Evolutionary conservation across 2,329 filamentous ascomycete species (phyloP).

Genomic region (Incumbomyces lentus): DNA sequence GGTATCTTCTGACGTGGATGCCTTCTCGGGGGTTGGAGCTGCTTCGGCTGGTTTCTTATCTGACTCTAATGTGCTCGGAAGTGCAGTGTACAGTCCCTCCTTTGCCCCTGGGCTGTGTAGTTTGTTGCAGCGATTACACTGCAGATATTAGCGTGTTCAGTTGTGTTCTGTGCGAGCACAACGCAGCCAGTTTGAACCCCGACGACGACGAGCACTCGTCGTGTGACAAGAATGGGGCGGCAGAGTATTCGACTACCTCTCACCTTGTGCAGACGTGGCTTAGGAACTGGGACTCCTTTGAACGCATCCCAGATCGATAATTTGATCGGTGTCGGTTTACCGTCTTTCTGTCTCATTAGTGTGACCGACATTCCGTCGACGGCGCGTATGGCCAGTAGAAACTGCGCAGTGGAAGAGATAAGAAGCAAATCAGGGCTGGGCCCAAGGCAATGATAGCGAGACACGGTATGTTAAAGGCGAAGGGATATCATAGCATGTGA

Average conservation of each 20-base stretch:
- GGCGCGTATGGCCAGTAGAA: too few relatives aligned
- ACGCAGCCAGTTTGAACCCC: not conserved
- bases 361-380: slow-evolving; percentile 17
- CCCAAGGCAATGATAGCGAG: too few relatives aligned
- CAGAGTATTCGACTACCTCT: not conserved
- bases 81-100: not conserved
- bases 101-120: slow-evolving; percentile 7
- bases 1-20: not conserved
- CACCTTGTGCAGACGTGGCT: slow-evolving; percentile 10
- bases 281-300: slow-evolving; percentile 13
- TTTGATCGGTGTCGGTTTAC: slow-evolving; percentile 14
- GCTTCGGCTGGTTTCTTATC: not conserved
- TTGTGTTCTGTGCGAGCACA: not conserved
- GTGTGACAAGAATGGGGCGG: too few relatives aligned
- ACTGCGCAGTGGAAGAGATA: too few relatives aligned
- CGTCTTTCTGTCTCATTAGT: slow-evolving; percentile 13
- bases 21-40: not conserved
- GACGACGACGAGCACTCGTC: too few relatives aligned
- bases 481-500: too few relatives aligned
- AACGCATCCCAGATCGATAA: slow-evolving; percentile 20
- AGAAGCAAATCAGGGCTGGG: too few relatives aligned
- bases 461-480: too few relatives aligned
- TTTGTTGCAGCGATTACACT: slow-evolving; percentile 1
- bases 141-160: not conserved
- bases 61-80: not conserved